A percentile compares a stretch with the other conserved stretches of the same genome.
These are phyloP conservation scores for Lodderomyces elongisporus DNA, from an alignment of 1,139 yeast genomes.

Conservation along the genomic window DNA sequence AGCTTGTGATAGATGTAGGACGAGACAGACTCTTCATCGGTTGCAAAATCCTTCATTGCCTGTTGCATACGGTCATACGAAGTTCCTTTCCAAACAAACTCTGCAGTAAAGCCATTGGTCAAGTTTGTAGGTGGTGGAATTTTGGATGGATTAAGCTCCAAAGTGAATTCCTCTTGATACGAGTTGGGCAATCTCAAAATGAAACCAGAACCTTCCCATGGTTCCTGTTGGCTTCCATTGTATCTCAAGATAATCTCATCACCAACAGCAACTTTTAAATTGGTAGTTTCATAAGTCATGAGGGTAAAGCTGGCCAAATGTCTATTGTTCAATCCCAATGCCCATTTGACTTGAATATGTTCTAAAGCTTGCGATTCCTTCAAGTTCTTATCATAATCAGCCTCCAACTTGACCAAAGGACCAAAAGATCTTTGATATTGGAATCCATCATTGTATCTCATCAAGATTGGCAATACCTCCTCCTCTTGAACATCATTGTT, in stretches of 20 bases:
- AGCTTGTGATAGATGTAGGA: slow-evolving; percentile 75
- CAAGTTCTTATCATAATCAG: slow-evolving; percentile 68
- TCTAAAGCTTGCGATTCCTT: slow-evolving; percentile 79
- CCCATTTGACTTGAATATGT: slow-evolving; percentile 73
- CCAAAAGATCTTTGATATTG: slow-evolving; percentile 85
- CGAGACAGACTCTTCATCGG: slow-evolving; percentile 65
- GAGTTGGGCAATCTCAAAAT: slow-evolving; percentile 70
- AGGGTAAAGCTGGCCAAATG: slow-evolving; percentile 68
- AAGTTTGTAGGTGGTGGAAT: slow-evolving; percentile 59
- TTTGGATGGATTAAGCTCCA: slow-evolving; percentile 52
- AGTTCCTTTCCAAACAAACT: slow-evolving; percentile 86
- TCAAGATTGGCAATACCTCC: slow-evolving; percentile 63
- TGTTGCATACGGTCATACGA: slow-evolving; percentile 80
- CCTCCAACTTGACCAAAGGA: slow-evolving; percentile 77
- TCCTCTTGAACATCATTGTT: slow-evolving; percentile 45
- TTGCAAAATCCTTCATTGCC: slow-evolving; percentile 70
- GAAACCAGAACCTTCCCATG: slow-evolving; percentile 73
- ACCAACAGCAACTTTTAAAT: slow-evolving; percentile 76
- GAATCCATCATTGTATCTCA: slow-evolving; percentile 78
- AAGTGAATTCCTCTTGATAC: slow-evolving; percentile 62
- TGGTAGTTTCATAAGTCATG: slow-evolving; percentile 62
- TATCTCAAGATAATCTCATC: slow-evolving; percentile 71
- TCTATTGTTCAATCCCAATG: slow-evolving; percentile 57
- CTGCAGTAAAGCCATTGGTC: slow-evolving; percentile 71
- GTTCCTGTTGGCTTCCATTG: slow-evolving; percentile 42